Evolutionary conservation across 768 basidiomycete genomes (phyloP).

Genomic region (Vararia minispora): DNA sequence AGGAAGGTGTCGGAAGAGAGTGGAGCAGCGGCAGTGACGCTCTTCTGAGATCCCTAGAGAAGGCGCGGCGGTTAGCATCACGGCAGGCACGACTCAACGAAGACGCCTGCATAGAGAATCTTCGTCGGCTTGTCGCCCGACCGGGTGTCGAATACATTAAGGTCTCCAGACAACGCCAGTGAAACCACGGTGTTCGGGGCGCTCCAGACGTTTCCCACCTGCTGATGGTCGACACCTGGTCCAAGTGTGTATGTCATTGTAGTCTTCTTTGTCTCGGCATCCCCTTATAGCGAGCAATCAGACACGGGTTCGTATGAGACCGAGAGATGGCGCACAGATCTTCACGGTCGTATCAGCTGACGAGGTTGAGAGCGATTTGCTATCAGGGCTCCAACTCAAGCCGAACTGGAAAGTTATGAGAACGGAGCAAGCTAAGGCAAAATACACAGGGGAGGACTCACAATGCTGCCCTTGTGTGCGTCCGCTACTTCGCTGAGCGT

Average conservation of each 20-base stretch:
- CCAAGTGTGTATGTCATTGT: constrained; percentile 64
- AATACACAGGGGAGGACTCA: constrained; percentile 25
- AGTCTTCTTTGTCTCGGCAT: constrained; percentile 60
- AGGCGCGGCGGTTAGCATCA: background rate
- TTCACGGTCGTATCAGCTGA: constrained; percentile 84
- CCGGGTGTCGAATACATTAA: constrained; percentile 77
- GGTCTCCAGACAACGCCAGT: constrained; percentile 68
- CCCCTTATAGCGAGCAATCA: constrained; percentile 41
- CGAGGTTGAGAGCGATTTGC: constrained; percentile 64
- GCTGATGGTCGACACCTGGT: constrained; percentile 66
- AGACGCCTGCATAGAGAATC: constrained; percentile 43
- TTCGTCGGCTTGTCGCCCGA: constrained; percentile 47
- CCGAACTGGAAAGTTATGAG: constrained; percentile 37
- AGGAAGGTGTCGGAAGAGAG: constrained; percentile 52
- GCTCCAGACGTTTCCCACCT: constrained; percentile 84
- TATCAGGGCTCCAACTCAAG: constrained; percentile 72
- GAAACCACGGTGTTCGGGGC: constrained; percentile 64
- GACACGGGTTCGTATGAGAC: background rate
- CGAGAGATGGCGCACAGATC: constrained; percentile 41
- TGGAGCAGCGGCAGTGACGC: constrained; percentile 55
- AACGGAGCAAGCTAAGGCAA: constrained; percentile 2
- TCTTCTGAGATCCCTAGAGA: constrained; percentile 65
- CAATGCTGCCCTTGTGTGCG: constrained; percentile 67
- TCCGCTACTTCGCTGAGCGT: constrained; percentile 58
- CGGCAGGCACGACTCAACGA: background rate